Evolutionary conservation across 345 rosid species (phyloP), one percentile per base, ranked within the genome.

Genomic region (Citrus medica): DNA sequence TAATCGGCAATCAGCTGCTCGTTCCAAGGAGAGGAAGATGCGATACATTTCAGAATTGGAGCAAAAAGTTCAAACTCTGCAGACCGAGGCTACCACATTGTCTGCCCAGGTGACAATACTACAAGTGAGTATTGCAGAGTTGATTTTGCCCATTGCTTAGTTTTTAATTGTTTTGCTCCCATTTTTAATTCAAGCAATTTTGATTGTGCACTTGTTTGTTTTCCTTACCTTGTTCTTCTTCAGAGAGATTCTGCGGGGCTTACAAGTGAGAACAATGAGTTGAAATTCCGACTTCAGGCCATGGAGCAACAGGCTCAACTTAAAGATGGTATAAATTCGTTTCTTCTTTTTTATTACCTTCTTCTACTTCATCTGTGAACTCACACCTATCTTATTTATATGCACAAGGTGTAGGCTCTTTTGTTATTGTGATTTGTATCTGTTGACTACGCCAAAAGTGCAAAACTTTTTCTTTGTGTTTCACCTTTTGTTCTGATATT

Each of bases 1-100:
- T 22, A 94, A 94, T 81, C 91, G 97, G 24, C 92, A 87, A 33
- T 92, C 97, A 70, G 97, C 97, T 82, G 92, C 97, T 21, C 92
- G 97, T 6, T 94, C 96, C 19, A 94, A 94, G 84, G 96, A 94
- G 88, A 80, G 96, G 79, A 92, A 94, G 84, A 90, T 90, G 76
- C 83, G 87, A 16, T 91, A 94, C 79, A 90, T 90, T 74, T 73
- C 85, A 25, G 97, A 94, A 81, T 85, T 94, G 68, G 98, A 94
- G 74, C 90, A 93, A 76, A 94, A 92, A 83, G 98, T 92, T 75
- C 96, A 94, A 79, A 90, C 93, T 8, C 87, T 94, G 83, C 93
- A 91, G 86, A 88, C 93, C 25, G 97, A 92, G 79, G 92, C 96
- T 37, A 91, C 94, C 63, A 90, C 97, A 10, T 89, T 94, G 62